These are phyloP conservation scores for Thielaviopsis ethacetica DNA, from an alignment of 2,329 filamentous ascomycete species.

Conservation along the genomic window DNA sequence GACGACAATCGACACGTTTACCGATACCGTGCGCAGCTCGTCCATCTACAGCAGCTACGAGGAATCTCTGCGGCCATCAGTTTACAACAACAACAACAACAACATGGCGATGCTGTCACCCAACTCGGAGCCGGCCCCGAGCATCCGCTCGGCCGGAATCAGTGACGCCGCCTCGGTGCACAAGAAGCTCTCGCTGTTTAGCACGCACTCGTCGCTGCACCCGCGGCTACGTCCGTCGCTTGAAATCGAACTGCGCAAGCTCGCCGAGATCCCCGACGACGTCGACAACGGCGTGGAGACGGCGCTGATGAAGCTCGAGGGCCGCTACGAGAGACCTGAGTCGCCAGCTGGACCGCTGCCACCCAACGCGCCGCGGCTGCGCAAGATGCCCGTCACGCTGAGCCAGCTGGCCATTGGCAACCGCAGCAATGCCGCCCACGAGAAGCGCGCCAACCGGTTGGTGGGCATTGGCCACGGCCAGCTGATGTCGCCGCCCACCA, in stretches of 20 bases:
- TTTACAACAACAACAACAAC: conserved; percentile 26
- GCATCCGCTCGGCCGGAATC: conserved; percentile 30
- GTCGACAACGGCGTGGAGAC: conserved; percentile 76
- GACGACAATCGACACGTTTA: conserved; percentile 44
- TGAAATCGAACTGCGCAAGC: conserved; percentile 70
- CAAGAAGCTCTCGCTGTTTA: conserved; percentile 37
- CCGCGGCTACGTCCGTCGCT: conserved; percentile 55
- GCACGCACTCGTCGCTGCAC: conserved; percentile 45
- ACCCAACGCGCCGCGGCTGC: conserved; percentile 1
- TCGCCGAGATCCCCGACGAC: conserved; percentile 79
- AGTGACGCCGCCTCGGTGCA: conserved; percentile 19
- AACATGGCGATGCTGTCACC: conserved; percentile 26
- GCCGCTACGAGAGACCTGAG: conserved; percentile 47
- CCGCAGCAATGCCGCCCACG: conserved; percentile 25
- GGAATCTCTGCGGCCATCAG: not conserved
- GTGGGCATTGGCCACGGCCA: conserved; percentile 25
- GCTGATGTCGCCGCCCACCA: conserved; percentile 15
- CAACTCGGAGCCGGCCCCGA: conserved; percentile 23
- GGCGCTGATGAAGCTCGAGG: conserved; percentile 82
- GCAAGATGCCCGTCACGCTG: conserved; percentile 8
- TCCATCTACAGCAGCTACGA: conserved; percentile 26
- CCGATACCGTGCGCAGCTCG: conserved; percentile 42
- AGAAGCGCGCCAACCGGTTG: conserved; percentile 29
- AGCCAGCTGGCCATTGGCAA: conserved; percentile 17
- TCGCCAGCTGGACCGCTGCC: not conserved